These are phyloP conservation scores for Paraconiothyrium brasiliense DNA, from an alignment of 2,329 filamentous ascomycete species.

Conservation along the genomic window DNA sequence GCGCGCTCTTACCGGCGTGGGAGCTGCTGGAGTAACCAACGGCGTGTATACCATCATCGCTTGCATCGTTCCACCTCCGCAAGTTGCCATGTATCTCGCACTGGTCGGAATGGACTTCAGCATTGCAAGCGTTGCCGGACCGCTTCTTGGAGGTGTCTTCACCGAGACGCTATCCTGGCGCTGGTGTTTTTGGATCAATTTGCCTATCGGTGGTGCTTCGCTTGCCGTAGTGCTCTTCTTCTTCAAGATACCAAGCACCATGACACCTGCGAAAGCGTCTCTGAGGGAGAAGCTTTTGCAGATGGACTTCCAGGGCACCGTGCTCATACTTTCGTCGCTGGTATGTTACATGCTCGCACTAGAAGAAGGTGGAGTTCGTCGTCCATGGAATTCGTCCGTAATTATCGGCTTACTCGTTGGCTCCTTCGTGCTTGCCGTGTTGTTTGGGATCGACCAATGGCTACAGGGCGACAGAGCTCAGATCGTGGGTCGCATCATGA, in stretches of 20 bases:
- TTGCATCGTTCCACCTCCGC: slow-evolving; percentile 51
- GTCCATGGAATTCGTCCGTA: slow-evolving; percentile 41
- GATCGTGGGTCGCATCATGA: slow-evolving; percentile 29
- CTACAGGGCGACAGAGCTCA: no score
- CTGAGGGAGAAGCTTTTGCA: slow-evolving; percentile 52
- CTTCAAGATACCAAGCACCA: slow-evolving; percentile 46
- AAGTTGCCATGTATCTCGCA: slow-evolving; percentile 51
- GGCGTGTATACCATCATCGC: slow-evolving; percentile 52
- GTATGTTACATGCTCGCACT: slow-evolving; percentile 57
- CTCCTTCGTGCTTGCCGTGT: slow-evolving; percentile 40
- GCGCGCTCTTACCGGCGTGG: slow-evolving; percentile 49
- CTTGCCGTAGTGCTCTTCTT: slow-evolving; percentile 51
- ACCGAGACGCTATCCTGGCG: slow-evolving; percentile 51
- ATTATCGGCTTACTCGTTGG: slow-evolving; percentile 59
- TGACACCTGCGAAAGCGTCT: slow-evolving; percentile 30
- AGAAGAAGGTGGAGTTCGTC: slow-evolving; percentile 52
- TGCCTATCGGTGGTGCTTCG: slow-evolving; percentile 56
- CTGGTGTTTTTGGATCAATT: slow-evolving; percentile 58
- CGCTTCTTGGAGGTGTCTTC: slow-evolving; percentile 54
- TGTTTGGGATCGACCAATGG: no score
- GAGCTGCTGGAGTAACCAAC: slow-evolving; percentile 46
- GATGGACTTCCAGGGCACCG: slow-evolving; percentile 56
- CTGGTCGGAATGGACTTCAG: slow-evolving; percentile 50
- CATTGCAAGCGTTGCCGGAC: slow-evolving; percentile 50
- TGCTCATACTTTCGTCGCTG: slow-evolving; percentile 52